Base-by-base conservation (phyloP, 768 basidiomycete species). In the Lyophyllum shimeji region DNA sequence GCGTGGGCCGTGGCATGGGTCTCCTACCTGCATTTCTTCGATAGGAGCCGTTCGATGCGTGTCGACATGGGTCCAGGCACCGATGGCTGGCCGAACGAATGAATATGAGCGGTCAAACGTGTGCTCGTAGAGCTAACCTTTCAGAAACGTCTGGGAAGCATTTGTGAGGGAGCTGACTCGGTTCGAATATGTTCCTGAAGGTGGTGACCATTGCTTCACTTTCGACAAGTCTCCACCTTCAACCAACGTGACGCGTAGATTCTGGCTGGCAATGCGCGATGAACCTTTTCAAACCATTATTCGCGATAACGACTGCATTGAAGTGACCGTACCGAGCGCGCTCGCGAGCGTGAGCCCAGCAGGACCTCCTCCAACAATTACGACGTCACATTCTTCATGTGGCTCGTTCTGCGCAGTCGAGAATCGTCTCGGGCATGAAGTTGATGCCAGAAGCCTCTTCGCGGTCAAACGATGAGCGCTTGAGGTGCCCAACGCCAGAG, bases 311-410 rank as follows among this genome's bases (percentile, higher is more conserved):
- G 55, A 15, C 47, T 52, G 33, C 21, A 23, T 54, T 18, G 20
- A 9, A 57, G 46, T 23, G 51, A 17, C 69, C 82, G 57, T 67
- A 96, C 95, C 82, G 7, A 99, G 77, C 31, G 93, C 92, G 65
- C 84, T 85, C 2, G 94, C 95, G 33, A 99, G 74, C 12, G 95
- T 90, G 39, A 99, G 79, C 3, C 97, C 97, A 3, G 84, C 92
- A 23, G 93, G 95, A 1, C 95, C 96, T 24, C 93, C 97, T 17
- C 97, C 96, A 23, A 98, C 92, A 63, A 98, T 90, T 20, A 96
- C 91, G 31, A 98, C 80, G 68, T 98, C 97, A 60, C 82, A 86
- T 34, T 90, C 82, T 56, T 82, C 74, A 24, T 69, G 52, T n/a
- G 47, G 17, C 39, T 43, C 53, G 21, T 31, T 29, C 13, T 53